Evolutionary conservation across 257 asterid species (phyloP), one percentile per base, ranked within the genome.

Genomic region (Plantago major): DNA sequence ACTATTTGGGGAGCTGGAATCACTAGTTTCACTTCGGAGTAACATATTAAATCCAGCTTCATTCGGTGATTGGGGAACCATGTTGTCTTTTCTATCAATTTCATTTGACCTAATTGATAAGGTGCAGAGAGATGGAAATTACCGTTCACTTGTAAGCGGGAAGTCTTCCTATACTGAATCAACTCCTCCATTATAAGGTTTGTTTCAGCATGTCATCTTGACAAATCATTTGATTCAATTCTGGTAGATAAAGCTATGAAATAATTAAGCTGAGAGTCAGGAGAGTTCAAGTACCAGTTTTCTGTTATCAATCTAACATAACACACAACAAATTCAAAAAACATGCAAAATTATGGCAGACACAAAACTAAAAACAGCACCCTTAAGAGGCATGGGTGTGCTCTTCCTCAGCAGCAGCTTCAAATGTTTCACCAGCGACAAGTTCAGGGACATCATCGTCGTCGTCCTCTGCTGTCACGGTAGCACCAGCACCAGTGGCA

Each of bases 131-230:
- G n/a, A n/a, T n/a, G n/a, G 58, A 10, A n/a, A 56, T 22, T 47
- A 90, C 98, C 98, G 76, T 82, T 83, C 78, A 90, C 85, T 72
- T 90, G 98, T 68, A 82, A 71, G 77, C 94, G 96, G 42, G 87
- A 65, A 62, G 89, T 80, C 88, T 80, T 87, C 96, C 87, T 82
- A 72, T 77, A 78, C 77, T 77, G 89, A 76, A 90, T 75, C 49
- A 83, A 73, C 59, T 88, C 98, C 74, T 90, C 98, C 98, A 90
- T 90, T 45, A 53, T 22, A 40, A 10, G 28, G 58, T 8, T 22
- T 10, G 58, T 53, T 53, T n/a, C n/a, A n/a, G n/a, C n/a, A n/a
- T n/a, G n/a, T 48, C 51, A 49, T 22, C 26, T 22, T 1, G 26
- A n/a, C n/a, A n/a, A n/a, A n/a, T n/a, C 26, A 22, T 22, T 22